A percentile compares a stretch with the other conserved stretches of the same genome.
Evolutionary conservation across 2,329 filamentous ascomycete genomes (phyloP).

Genomic region (Akanthomyces dipterigenus): DNA sequence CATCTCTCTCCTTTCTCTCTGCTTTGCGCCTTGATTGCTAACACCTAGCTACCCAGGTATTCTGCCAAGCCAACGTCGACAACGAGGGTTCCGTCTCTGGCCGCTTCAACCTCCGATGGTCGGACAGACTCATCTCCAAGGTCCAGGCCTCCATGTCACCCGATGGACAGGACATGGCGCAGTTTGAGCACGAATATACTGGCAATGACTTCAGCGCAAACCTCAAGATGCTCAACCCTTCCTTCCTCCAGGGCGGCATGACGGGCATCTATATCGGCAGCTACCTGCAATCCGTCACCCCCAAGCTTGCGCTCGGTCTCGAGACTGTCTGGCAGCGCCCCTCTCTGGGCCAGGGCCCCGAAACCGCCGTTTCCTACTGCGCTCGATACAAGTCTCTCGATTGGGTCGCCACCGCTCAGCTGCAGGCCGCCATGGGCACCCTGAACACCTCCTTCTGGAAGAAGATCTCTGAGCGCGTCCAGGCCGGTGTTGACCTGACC

Average conservation of each 20-base stretch:
- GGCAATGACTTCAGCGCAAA: constrained; percentile 90
- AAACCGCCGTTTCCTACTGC: constrained; percentile 83
- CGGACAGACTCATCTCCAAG: constrained; percentile 73
- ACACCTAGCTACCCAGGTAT: constrained; percentile 53
- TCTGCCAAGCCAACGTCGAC: constrained; percentile 92
- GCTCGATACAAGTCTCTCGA: constrained; percentile 85
- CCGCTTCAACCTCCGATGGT: constrained; percentile 91
- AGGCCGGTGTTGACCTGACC: constrained; percentile 92
- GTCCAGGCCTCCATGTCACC: constrained; percentile 78
- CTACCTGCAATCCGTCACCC: constrained; percentile 90
- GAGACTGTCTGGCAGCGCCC: constrained; percentile 92
- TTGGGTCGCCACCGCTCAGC: constrained; percentile 87
- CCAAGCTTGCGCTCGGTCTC: constrained; percentile 76
- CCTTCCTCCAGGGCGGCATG: constrained; percentile 79
- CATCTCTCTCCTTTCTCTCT: background rate
- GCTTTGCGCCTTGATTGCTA: constrained; percentile 1
- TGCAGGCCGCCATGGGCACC: constrained; percentile 74
- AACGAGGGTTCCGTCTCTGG: constrained; percentile 83
- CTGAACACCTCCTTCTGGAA: constrained; percentile 93
- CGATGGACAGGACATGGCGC: constrained; percentile 77
- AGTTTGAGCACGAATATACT: constrained; percentile 92
- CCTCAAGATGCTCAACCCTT: constrained; percentile 94
- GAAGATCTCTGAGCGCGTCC: constrained; percentile 85
- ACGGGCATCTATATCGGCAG: constrained; percentile 94
- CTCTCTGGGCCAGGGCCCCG: constrained; percentile 77